Evolutionary conservation across 2,329 filamentous ascomycete species (phyloP), one percentile per base, ranked within the genome.

Genomic region (Venturia aucupariae): DNA sequence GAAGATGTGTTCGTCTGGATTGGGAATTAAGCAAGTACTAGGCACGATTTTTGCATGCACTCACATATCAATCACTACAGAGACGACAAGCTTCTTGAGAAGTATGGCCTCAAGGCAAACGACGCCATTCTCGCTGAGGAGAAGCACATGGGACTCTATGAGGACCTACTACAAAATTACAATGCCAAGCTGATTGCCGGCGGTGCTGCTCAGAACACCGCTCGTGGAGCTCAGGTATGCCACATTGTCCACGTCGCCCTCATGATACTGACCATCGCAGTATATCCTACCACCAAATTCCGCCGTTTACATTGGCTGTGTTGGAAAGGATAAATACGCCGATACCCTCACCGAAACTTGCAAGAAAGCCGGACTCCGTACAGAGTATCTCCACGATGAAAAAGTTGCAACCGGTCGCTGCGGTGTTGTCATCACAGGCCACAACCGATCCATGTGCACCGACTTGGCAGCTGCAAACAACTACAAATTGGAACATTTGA

Each of bases 131-230:
- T 99, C 67, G 93, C 93, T 65, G 91, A 96, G 78, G 86, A 90
- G 75, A 89, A 96, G 82, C 94, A 99, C 80, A 82, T 89, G 74
- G 85, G 84, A 57, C 84, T 99, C 74, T 99, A 92, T 78, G 92
- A 97, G 75, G 94, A 99, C 74, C 85, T 97, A 70, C 85, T 97
- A 72, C 88, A 90, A 79, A 93, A 94, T 84, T 90, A 87, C 80
- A 86, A 94, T 72, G 93, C 93, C 68, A 95, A 96, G 80, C 83
- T 97, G 75, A 94, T 97, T 74, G 92, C 94, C 64, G 94, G 94
- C 69, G 94, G 94, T 73, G 94, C 94, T 65, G 94, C 94, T 38
- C 94, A 99, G 81, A 99, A 99, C 85, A 95, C 92, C 63, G 93
- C 94, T 70, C 88, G 94, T 74, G 94, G 94, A 70, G 94, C 93